Evolutionary conservation across 2,329 filamentous ascomycete species (phyloP), one percentile per base, ranked within the genome.

Genomic region (Dendrostoma leiphaemia): DNA sequence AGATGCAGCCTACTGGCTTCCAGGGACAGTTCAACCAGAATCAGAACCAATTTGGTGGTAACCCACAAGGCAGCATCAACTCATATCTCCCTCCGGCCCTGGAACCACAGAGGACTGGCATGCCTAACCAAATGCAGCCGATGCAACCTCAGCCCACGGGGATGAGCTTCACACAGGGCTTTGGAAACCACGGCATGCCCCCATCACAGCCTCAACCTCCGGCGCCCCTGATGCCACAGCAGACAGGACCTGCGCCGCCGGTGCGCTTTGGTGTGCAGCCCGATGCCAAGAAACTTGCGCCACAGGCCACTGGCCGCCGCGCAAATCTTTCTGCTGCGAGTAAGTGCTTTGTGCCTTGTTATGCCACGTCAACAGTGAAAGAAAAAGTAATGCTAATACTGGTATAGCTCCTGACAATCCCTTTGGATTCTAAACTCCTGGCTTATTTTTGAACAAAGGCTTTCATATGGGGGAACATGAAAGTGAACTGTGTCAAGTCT

Each of bases 311-410:
- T 6, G 94, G 94, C 60, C 80, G 89, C 64, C 85, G 89, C 76
- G 94, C 94, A 53, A 97, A 97, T 70, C 80, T 99, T 62, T 81
- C 89, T 49, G 90, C 95, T 84, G 94, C 94, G 66, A 99, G 93
- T 97, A 86, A 88, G 93, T 92, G 54, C 15, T 4, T 19, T 12
- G 6, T 9, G 3, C 4, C 5, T 21, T 15, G n/a, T 15, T 23
- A 9, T 17, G 1, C 17, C 10, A 29, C 23, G 4, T 35, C 29
- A 34, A 21, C n/a, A 37, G 21, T 23, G 10, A 34, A 6, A 23
- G 15, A 19, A n/a, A 34, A 8, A 26, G 5, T 21, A 10, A 17
- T 51, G 44, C 60, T 67, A 41, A 68, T 53, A 31, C 41, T 48
- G 26, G 13, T 40, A 15, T 34, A 81, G 78, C 78, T 28, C 78